Base-by-base conservation (phyloP, 768 basidiomycete species). In the Gloeophyllum trabeum region DNA sequence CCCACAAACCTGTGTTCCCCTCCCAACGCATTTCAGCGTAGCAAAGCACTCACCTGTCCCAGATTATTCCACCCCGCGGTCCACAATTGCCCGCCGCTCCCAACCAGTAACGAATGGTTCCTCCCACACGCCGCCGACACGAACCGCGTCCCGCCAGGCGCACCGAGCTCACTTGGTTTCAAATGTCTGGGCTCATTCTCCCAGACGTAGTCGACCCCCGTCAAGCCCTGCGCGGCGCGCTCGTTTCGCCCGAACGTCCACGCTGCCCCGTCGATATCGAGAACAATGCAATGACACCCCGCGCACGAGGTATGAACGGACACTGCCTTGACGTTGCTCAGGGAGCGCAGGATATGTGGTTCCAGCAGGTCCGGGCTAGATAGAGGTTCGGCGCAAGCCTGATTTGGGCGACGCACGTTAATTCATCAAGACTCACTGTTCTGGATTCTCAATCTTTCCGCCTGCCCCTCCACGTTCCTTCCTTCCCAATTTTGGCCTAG, bases 161-260 rank as follows among this genome's bases (percentile, higher is more conserved):
- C 81, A 34, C 88, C 85, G 3, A 86, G 57, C 22, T 83, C 71
- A 2, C 60, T 50, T 2, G 88, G 66, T 24, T 64, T 68, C 35
- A 89, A 50, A 44, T 70, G 67, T 55, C 71, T 69, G 16, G 89
- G 85, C 46, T 79, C 72, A 57, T 76, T 80, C 65, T 91, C 86
- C 14, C 84, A 83, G 46, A 91, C 69, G 13, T 51, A 45, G 43
- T 75, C 74, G 45, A 67, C 65, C 21, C 62, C 66, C 12, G 72
- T 52, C 6, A 77, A 62, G n/a, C 86, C 84, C 3, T 91, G 69
- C 34, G 74, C 73, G 43, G 73, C 66, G 44, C 69, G 78, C 30
- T 75, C 76, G 60, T 89, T 90, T 41, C 90, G 78, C 5, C 94
- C 94, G 55, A 93, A 88, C 51, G 97, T 60, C 81, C 89, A 92